Conservation (phyloP, 192 early-diverging fungal genomes). For the Umbelopsis sp. region DNA sequence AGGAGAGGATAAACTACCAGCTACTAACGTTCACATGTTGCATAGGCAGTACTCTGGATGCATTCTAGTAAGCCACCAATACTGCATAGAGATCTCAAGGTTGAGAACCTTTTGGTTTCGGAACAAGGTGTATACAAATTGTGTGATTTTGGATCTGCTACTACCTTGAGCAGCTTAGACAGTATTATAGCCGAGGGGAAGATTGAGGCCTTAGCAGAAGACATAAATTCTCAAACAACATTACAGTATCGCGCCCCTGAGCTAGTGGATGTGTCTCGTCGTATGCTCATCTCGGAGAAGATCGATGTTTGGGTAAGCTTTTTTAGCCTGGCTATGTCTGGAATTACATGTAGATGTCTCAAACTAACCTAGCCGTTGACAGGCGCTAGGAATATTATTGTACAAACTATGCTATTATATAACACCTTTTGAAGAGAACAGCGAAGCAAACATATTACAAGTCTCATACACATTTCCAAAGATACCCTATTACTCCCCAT, state of each 20-base stretch:
- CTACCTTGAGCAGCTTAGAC: constrained; percentile 42
- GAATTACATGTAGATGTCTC: not conserved
- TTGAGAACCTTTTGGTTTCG: constrained; percentile 76
- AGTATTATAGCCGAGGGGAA: constrained; percentile 61
- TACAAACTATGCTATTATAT: constrained; percentile 96
- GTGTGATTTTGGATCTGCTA: constrained; percentile 92
- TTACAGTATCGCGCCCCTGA: constrained; percentile 92
- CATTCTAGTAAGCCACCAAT: constrained; percentile 58
- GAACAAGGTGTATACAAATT: constrained; percentile 69
- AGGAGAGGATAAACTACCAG: no score
- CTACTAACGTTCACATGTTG: not conserved
- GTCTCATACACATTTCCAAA: constrained; percentile 80
- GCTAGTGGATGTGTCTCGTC: constrained; percentile 85
- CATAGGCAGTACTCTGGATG: constrained; percentile 61
- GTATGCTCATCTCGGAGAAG: constrained; percentile 75
- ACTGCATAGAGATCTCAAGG: constrained; percentile 81
- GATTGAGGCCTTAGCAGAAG: constrained; percentile 78
- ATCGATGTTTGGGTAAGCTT: constrained; percentile 35
- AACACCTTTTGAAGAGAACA: constrained; percentile 93
- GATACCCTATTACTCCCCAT: constrained; percentile 66
- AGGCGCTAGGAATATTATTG: constrained; percentile 91
- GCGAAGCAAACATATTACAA: constrained; percentile 87
- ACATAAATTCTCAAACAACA: constrained; percentile 82
- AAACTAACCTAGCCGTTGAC: constrained; percentile 31
- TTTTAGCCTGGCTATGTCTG: no score